Percentiles rank a stretch among this genome's conserved stretches.
Evolutionary conservation across 768 basidiomycete species (phyloP).

Genomic region (Leccinum boreale): DNA sequence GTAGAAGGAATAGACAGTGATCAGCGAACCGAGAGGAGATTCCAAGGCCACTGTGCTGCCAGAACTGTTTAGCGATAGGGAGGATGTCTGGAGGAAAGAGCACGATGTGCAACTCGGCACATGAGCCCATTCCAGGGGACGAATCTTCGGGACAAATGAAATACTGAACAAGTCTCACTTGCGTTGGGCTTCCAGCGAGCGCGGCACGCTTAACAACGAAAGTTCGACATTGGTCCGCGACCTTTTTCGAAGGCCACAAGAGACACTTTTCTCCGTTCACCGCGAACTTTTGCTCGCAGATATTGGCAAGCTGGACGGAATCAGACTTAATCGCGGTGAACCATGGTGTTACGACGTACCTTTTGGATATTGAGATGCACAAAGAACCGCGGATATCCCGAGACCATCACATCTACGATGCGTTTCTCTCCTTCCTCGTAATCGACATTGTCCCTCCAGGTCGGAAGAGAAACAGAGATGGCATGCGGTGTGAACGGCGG

Average conservation of each 20-base stretch:
- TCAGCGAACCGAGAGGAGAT: constrained; percentile 88
- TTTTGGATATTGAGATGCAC: constrained; percentile 83
- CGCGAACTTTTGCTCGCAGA: constrained; percentile 81
- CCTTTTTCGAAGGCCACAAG: constrained; percentile 68
- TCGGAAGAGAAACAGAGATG: constrained; percentile 92
- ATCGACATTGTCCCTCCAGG: constrained; percentile 85
- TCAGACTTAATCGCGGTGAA: not conserved
- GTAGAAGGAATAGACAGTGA: constrained; percentile 69
- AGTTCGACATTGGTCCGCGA: constrained; percentile 71
- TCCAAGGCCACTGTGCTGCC: constrained; percentile 93
- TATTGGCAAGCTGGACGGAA: constrained; percentile 59
- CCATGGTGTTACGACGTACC: constrained; percentile 42
- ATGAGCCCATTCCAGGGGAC: constrained; percentile 22
- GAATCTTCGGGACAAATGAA: constrained; percentile 63
- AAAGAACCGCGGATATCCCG: constrained; percentile 94
- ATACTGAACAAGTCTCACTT: constrained; percentile 63
- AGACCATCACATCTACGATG: constrained; percentile 74
- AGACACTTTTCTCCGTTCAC: constrained; percentile 68
- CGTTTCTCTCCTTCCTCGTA: constrained; percentile 89
- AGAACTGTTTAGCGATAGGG: constrained; percentile 81
- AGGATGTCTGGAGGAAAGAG: constrained; percentile 65
- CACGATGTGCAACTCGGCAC: constrained; percentile 75
- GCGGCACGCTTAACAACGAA: constrained; percentile 60
- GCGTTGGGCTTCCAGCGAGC: constrained; percentile 40
- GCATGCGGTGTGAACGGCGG: constrained; percentile 80